Conservation (phyloP, 2,329 filamentous ascomycete species). For the Claviceps spartinae region DNA sequence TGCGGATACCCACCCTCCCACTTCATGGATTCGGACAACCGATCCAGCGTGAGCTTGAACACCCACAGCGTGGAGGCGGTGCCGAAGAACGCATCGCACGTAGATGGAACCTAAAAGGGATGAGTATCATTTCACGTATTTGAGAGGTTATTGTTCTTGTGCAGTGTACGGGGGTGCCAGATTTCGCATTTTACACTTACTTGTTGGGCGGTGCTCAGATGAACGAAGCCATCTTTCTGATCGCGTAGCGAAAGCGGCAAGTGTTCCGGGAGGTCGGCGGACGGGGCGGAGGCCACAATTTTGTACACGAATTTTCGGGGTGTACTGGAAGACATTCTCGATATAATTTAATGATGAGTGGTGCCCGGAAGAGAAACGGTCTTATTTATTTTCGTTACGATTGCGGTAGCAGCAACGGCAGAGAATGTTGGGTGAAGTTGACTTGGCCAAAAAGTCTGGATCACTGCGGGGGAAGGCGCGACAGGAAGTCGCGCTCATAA, state of each 20-base stretch:
- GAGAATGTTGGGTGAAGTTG: neutral
- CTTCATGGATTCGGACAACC: slow-evolving; percentile 29
- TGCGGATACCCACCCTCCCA: slow-evolving; percentile 49
- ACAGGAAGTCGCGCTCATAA: neutral
- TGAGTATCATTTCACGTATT: neutral
- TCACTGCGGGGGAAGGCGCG: neutral
- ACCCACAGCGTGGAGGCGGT: slow-evolving; percentile 29
- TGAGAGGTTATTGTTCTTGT: neutral
- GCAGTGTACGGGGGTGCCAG: neutral
- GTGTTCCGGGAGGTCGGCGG: slow-evolving; percentile 35
- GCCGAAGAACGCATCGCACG: slow-evolving; percentile 31
- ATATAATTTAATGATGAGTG: no score
- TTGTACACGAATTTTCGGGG: slow-evolving; percentile 41
- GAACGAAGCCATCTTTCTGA: slow-evolving; percentile 45
- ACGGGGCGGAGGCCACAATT: slow-evolving; percentile 40
- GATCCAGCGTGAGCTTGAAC: slow-evolving; percentile 37
- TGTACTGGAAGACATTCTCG: slow-evolving; percentile 9
- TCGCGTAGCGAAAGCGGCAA: slow-evolving; percentile 48
- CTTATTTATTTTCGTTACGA: neutral
- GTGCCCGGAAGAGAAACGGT: no score
- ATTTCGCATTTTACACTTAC: slow-evolving; percentile 16
- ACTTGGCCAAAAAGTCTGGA: neutral
- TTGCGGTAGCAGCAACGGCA: neutral
- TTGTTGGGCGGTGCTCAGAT: slow-evolving; percentile 44
- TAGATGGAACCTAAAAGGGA: slow-evolving; percentile 27